These are phyloP conservation scores for Xylaria sp. DNA, from an alignment of 2,329 filamentous ascomycete genomes.

Conservation along the genomic window DNA sequence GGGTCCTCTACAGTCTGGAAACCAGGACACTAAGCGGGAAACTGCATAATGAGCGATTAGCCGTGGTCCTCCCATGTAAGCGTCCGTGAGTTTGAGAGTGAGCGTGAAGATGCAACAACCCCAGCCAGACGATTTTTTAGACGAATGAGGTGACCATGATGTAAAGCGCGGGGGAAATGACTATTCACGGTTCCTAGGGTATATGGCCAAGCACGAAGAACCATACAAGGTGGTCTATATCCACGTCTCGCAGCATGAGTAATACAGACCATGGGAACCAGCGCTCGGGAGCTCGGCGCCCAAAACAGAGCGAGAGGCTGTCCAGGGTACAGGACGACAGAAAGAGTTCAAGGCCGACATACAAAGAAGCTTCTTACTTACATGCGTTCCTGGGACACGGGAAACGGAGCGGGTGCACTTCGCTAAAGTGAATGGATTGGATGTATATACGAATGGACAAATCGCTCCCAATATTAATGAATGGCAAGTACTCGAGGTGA, in stretches of 20 bases:
- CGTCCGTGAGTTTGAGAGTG: conserved; percentile 40
- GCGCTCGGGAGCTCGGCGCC: conserved; percentile 20
- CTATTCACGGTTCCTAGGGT: conserved; percentile 6
- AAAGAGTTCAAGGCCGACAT: conserved; percentile 26
- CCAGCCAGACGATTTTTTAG: conserved; percentile 4
- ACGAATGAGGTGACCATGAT: conserved; percentile 20
- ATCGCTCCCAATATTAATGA: conserved; percentile 25
- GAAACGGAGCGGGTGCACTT: conserved; percentile 29
- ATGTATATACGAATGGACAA: conserved; percentile 25
- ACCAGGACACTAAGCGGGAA: conserved; percentile 47
- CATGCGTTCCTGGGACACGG: conserved; percentile 33
- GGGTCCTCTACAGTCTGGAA: conserved; percentile 22
- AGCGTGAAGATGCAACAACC: conserved; percentile 31
- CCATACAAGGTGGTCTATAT: conserved; percentile 18
- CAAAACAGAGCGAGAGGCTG: conserved; percentile 15
- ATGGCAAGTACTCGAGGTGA: conserved; percentile 8
- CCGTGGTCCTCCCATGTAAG: conserved; percentile 48
- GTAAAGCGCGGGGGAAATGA: conserved; percentile 7
- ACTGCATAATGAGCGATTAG: conserved; percentile 55
- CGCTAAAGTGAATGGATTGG: conserved; percentile 29
- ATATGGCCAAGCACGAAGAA: conserved; percentile 12
- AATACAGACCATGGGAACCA: conserved; percentile 25
- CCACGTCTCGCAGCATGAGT: conserved; percentile 27
- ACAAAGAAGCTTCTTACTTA: conserved; percentile 42
- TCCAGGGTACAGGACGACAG: conserved; percentile 20